Base-by-base conservation (phyloP, 2,329 filamentous ascomycete genomes). In the Fusarium sp. region DNA sequence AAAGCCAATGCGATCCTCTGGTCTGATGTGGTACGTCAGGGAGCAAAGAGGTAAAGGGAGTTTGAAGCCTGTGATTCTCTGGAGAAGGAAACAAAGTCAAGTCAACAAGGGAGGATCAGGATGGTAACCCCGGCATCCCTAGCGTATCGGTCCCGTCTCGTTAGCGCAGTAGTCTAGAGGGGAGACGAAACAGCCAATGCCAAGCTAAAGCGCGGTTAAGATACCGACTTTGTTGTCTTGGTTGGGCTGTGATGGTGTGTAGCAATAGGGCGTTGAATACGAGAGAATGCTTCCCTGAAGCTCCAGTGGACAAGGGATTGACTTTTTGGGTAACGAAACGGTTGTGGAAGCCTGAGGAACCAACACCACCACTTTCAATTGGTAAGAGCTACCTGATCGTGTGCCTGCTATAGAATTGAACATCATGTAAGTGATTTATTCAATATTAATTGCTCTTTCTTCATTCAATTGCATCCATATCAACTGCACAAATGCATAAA, bases 231-330 rank as follows among this genome's bases (percentile, higher is more conserved):
- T 32, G 53, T 54, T 70, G 58, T 66, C 53, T 68, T 51, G 44
- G 67, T 24, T 30, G 43, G 24, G 43, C 24, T 38, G 49, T 32
- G 48, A 44, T 71, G 68, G 68, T 69, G 69, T 71, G 64, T 47
- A 62, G 60, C 12, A 45, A 27, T 54, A 62, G 43, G 72, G 63
- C 59, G 56, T 65, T 74, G 72, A 74, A 74, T 75, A 74, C 72
- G 72, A 74, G 72, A 58, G 55, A 67, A 65, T 75, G 70, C 46
- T 69, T 60, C 58, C 44, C 47, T 63, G 44, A 43, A 53, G 32
- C 49, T 53, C 18, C 49, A 53, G 49, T 29, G 32, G 49, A 41
- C 24, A 53, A 53, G n/a, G 49, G 27, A 60, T 71, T 70, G 54
- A 57, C 49, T 68, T 67, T 66, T 56, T 45, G 58, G 62, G 40